Evolutionary conservation across 2,329 filamentous ascomycete species (phyloP), one percentile per base, ranked within the genome.

Genomic region (Aspergillus viridinutans): DNA sequence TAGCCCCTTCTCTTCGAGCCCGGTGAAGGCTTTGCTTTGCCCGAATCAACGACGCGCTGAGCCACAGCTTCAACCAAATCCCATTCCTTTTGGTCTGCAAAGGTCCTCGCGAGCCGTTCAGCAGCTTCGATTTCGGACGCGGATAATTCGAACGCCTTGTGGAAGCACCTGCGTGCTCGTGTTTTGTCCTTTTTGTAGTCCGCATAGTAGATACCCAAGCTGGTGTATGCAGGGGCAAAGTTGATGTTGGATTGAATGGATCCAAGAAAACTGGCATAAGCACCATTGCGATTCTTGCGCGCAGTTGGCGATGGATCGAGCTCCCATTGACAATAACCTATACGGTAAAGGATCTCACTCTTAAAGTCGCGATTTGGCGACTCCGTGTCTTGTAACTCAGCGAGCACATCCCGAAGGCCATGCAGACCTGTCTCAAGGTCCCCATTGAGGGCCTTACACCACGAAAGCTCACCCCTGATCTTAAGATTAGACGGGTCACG

Each of bases 71-170:
- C 94, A 7, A 99, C 95, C 52, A 95, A 86, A 63, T 97, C 94
- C 94, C 94, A 99, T 67, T 99, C 94, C 40, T 90, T 86, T 63
- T 92, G 87, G 54, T 96, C 87, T 0, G 95, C 93, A 72, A 97
- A 99, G 0, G 86, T 87, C 58, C 85, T 84, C 1, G 94, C 92
- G 17, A 99, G 82, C 28, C 91, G 85, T 72, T 97, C 90, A 0
- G 94, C 94, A 38, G 94, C 91, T 64, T 88, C 81, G 1, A 96
- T 84, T 70, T 99, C 94, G 0, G 90, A 87, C 0, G 91, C 79
- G 0, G 94, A 99, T 3, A 99, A 78, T 72, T 99, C 94, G 51
- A 99, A 90, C 0, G 94, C 94, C 71, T 97, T 97, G 67, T 97
- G 90, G 67, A 97, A 97, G 70, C 93, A 97, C 61, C 90, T 87